Evolutionary conservation across 345 rosid species (phyloP), one percentile per base, ranked within the genome.

Genomic region (Barbarea vulgaris): DNA sequence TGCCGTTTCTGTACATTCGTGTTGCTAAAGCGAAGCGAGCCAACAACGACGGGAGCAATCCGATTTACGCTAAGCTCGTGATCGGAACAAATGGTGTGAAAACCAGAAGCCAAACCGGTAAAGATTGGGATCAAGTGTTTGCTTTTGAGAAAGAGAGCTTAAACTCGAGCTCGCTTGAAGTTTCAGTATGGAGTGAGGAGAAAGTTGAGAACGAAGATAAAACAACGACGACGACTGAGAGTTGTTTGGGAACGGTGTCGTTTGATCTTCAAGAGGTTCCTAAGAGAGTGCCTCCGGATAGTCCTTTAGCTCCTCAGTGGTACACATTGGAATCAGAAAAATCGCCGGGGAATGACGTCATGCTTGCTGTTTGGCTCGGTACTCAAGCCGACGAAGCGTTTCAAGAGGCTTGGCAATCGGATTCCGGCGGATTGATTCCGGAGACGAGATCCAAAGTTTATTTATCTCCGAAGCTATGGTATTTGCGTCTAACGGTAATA

Each of bases 351-450:
- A 91, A 91, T 74, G 98, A 93, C 73, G 85, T 91, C 83, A 93
- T 93, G 98, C 90, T 91, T n/a, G 91, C 97, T 0, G 89, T 88
- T 12, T 93, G 96, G 98, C 13, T 91, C 9, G 97, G 98, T 27
- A 88, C 98, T 37, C 98, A 91, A 86, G 93, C 92, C 0, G 97
- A 93, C 50, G 97, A 93, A 78, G 94, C 97, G 1, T 93, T 93
- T 54, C 98, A 89, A 74, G 98, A 93, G 75, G 96, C 98, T 1
- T 93, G 98, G 98, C 98, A 89, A 48, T 89, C 97, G 34, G 96
- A 93, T 69, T 93, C 97, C 56, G 97, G 97, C n/a, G 98, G 98
- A 37, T 74, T 91, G 73, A 84, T 87, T 13, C 90, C 87, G 54
- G 96, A 93, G 87, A 93, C 97, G 67, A 84, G 97, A 62, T 90